Evolutionary conservation across 345 rosid genomes (phyloP).

Genomic region (Aethionema arabicum): DNA sequence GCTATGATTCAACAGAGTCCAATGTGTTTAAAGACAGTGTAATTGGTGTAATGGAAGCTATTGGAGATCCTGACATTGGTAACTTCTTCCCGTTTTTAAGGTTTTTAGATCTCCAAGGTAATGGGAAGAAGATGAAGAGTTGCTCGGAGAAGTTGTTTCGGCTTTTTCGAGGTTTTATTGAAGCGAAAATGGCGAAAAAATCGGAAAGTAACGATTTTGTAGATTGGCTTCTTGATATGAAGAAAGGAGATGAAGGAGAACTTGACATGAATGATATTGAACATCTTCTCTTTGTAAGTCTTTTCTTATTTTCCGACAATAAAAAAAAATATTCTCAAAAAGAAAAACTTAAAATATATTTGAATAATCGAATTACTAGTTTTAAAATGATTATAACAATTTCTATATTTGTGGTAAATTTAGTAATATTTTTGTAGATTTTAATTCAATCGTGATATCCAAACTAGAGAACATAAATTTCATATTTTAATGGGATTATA

Average conservation of each 20-base stretch:
- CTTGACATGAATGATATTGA: constrained; percentile 26
- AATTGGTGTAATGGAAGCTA: constrained; percentile 36
- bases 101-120: constrained; percentile 48
- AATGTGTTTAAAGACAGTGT: constrained; percentile 39
- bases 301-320: not conserved
- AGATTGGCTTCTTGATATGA: constrained; percentile 35
- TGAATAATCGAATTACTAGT: too few species aligned
- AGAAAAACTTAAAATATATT: too few species aligned
- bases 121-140: not conserved
- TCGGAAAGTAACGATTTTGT: constrained; percentile 29
- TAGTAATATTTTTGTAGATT: not conserved
- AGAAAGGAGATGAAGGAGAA: constrained; percentile 28
- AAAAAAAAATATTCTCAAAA: too few species aligned
- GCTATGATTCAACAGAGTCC: constrained; percentile 19
- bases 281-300: constrained; percentile 41
- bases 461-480: not conserved
- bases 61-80: constrained; percentile 43
- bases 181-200: constrained; percentile 13
- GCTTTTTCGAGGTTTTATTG: constrained; percentile 34
- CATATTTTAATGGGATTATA: too few species aligned
- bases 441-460: not conserved
- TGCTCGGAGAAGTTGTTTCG: constrained; percentile 22
- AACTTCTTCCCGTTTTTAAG: constrained; percentile 48
- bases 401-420: too few species aligned
- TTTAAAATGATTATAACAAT: too few species aligned